Percentiles rank a stretch among this genome's conserved stretches.
Evolutionary conservation across 2,329 filamentous ascomycete species (phyloP).

Genomic region (Ophiocordyceps camponoti-floridani): DNA sequence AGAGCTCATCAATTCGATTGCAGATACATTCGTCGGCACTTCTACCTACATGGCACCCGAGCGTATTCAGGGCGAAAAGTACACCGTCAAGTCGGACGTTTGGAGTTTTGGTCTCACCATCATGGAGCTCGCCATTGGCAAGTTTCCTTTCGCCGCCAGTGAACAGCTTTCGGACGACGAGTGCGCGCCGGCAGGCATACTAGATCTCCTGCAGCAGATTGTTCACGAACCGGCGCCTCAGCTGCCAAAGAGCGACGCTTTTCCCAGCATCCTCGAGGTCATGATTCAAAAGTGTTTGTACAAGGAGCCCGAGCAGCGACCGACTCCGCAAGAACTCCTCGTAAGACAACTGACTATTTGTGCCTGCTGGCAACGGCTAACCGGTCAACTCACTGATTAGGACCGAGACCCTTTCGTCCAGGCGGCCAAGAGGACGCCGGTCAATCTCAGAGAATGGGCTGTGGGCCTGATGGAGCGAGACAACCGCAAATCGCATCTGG

Average conservation of each 20-base stretch:
- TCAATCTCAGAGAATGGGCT: conserved; percentile 87
- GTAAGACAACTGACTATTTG: conserved; percentile 22
- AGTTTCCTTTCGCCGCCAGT: conserved; percentile 79
- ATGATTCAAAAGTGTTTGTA: conserved; percentile 93
- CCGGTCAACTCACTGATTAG: conserved; percentile 22
- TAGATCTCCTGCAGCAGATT: conserved; percentile 92
- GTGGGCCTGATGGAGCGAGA: conserved; percentile 85
- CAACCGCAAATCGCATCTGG: conserved; percentile 87
- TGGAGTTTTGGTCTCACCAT: conserved; percentile 94
- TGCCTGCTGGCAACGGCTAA: conserved; percentile 1
- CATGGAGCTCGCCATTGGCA: conserved; percentile 95
- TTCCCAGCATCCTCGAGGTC: conserved; percentile 84
- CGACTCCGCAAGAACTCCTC: conserved; percentile 84
- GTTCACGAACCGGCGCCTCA: conserved; percentile 89
- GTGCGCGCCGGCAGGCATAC: conserved; percentile 77
- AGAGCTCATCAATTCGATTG: conserved; percentile 92
- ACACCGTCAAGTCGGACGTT: conserved; percentile 95
- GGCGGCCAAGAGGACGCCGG: conserved; percentile 88
- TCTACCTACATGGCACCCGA: conserved; percentile 99
- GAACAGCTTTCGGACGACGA: conserved; percentile 55
- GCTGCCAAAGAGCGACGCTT: conserved; percentile 91
- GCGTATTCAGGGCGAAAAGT: conserved; percentile 89
- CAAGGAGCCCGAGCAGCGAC: conserved; percentile 75
- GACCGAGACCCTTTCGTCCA: conserved; percentile 89
- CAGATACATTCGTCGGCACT: conserved; percentile 94